Percentiles rank a stretch among this genome's conserved stretches.
phyloP scores from a whole-genome alignment of 371 early-diverging fungal species.

The Phascolomyces articulosus region DNA sequence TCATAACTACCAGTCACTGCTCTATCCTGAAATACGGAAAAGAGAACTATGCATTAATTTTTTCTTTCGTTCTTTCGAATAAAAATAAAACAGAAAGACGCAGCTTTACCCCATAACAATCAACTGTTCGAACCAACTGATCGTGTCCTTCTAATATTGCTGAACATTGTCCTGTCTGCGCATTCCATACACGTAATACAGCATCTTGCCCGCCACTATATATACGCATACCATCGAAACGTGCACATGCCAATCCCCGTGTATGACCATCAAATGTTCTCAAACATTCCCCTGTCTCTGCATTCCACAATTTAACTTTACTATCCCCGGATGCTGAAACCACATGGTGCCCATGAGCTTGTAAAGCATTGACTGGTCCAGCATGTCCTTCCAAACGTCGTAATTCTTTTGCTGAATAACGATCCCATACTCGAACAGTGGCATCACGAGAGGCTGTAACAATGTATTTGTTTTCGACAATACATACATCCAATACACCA shows the following conservation, averaged over 20 bases:
- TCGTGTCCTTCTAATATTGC: slow-evolving; percentile 83
- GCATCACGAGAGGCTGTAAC: slow-evolving; percentile 86
- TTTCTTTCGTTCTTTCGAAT: background rate
- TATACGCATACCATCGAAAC: slow-evolving; percentile 83
- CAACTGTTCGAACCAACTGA: slow-evolving; percentile 92
- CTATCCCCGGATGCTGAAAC: slow-evolving; percentile 92
- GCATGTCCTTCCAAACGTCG: slow-evolving; percentile 79
- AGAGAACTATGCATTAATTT: background rate
- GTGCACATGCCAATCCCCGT: slow-evolving; percentile 93
- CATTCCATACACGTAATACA: slow-evolving; percentile 93
- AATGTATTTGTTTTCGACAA: slow-evolving; percentile 62
- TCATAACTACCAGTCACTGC: slow-evolving; percentile 76
- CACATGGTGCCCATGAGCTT: slow-evolving; percentile 63
- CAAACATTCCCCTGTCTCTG: slow-evolving; percentile 65
- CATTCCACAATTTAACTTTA: slow-evolving; percentile 86
- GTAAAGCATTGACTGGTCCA: slow-evolving; percentile 90
- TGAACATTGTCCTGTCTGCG: slow-evolving; percentile 76
- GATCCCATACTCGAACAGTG: slow-evolving; percentile 51
- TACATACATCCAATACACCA: slow-evolving; percentile 84
- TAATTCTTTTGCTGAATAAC: slow-evolving; percentile 51
- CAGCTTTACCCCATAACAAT: slow-evolving; percentile 55
- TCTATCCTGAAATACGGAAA: slow-evolving; percentile 28
- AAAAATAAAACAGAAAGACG: too few species aligned
- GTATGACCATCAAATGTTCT: slow-evolving; percentile 71
- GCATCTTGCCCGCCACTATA: slow-evolving; percentile 92